Conservation (phyloP, 148 eudicot genomes). For the Persicaria maculosa region DNA sequence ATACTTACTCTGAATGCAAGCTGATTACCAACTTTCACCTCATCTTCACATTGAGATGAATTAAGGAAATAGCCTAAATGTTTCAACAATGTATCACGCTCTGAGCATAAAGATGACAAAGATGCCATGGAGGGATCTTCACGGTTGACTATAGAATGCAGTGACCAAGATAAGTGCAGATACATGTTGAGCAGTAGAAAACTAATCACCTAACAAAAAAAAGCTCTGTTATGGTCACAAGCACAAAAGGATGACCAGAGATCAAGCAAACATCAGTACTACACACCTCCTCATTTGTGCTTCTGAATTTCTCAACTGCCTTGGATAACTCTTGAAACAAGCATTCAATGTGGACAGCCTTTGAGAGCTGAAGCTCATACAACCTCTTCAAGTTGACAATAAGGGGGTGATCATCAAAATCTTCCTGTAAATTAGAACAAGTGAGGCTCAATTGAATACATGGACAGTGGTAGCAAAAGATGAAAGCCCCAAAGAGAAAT, state of each 20-base stretch:
- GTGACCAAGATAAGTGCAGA: slow-evolving; percentile 68
- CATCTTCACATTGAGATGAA: slow-evolving; percentile 33
- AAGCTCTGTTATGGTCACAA: slow-evolving; percentile 7
- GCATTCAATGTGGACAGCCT: slow-evolving; percentile 54
- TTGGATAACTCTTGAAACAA: slow-evolving; percentile 53
- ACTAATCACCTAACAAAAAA: slow-evolving; percentile 50
- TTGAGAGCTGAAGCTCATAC: slow-evolving; percentile 78
- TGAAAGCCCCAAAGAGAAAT: slow-evolving; percentile 13
- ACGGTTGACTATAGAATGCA: slow-evolving; percentile 50
- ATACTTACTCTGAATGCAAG: slow-evolving; percentile 74
- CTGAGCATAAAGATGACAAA: slow-evolving; percentile 47
- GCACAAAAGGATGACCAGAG: slow-evolving; percentile 1
- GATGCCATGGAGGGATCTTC: slow-evolving; percentile 52
- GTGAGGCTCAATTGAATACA: slow-evolving; percentile 17
- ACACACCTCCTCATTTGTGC: slow-evolving; percentile 78
- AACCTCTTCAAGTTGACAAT: slow-evolving; percentile 89
- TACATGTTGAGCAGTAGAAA: slow-evolving; percentile 87
- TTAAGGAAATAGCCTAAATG: slow-evolving; percentile 54
- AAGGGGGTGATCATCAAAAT: slow-evolving; percentile 78
- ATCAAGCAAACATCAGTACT: neutral
- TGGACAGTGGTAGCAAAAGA: neutral
- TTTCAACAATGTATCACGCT: slow-evolving; percentile 59
- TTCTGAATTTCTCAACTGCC: slow-evolving; percentile 55
- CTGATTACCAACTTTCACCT: slow-evolving; percentile 36
- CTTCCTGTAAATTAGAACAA: slow-evolving; percentile 41